phyloP scores from a whole-genome alignment of 1,284 basidiomycete genomes.

The Heliocybe sulcata region DNA sequence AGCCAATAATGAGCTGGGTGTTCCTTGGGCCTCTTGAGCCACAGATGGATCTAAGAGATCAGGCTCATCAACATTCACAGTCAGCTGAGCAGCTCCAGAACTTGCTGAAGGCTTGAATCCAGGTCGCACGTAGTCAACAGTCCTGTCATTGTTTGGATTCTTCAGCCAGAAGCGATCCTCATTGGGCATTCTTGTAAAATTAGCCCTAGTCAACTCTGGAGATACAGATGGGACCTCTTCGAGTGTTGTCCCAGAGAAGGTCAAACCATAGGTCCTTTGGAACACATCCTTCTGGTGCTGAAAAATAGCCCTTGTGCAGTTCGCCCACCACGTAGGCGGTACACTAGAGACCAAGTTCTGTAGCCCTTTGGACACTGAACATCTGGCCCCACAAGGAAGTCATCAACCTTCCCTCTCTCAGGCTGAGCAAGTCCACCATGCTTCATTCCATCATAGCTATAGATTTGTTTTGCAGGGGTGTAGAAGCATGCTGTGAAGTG shows the following conservation, averaged over 20 bases:
- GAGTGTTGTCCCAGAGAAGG: background rate
- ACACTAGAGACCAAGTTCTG: background rate
- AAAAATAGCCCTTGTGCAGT: background rate
- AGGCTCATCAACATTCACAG: too few species aligned
- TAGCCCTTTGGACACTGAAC: background rate
- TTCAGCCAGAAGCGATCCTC: background rate
- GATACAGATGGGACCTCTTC: background rate
- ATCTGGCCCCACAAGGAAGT: background rate
- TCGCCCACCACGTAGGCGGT: background rate
- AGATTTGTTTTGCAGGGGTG: background rate
- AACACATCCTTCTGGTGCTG: background rate
- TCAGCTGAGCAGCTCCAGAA: too few species aligned
- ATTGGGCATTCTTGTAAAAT: background rate
- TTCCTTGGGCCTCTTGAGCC: too few species aligned
- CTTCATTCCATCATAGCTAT: background rate
- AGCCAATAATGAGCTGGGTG: too few species aligned
- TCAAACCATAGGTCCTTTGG: background rate
- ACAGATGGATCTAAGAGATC: too few species aligned
- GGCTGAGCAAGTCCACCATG: background rate
- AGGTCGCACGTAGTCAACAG: background rate
- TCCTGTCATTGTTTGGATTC: background rate
- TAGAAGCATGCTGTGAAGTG: background rate
- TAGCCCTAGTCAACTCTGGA: background rate
- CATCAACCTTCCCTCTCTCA: background rate
- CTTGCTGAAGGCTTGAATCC: too few species aligned